Evolutionary conservation across 148 eudicot genomes (phyloP).

Genomic region (Polygonum aviculare): DNA sequence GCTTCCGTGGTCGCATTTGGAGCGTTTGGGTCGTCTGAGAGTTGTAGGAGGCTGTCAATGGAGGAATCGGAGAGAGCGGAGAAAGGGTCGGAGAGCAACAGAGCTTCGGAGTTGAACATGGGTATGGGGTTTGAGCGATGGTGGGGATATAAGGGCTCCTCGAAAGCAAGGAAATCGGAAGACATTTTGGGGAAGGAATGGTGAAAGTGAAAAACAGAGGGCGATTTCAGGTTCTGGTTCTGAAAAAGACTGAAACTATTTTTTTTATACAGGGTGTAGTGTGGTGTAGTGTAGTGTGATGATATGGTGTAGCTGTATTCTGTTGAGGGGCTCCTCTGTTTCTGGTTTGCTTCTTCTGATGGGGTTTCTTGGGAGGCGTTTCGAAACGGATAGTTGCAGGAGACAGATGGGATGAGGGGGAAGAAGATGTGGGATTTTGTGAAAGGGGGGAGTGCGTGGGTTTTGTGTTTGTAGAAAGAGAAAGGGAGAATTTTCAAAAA

Average conservation of each 20-base stretch:
- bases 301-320: neutral
- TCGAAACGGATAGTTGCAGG: slow-evolving; percentile 7
- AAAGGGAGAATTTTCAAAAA: neutral
- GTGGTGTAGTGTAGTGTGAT: too few species aligned
- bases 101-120: slow-evolving; percentile 15
- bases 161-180: slow-evolving; percentile 57
- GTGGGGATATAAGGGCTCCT: slow-evolving; percentile 18
- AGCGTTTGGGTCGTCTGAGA: slow-evolving; percentile 19
- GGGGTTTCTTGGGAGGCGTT: neutral
- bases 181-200: slow-evolving; percentile 30
- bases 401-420: neutral
- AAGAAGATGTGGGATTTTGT: neutral
- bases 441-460: neutral
- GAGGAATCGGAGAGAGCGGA: slow-evolving; percentile 43
- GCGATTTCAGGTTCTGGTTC: neutral
- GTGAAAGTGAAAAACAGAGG: neutral
- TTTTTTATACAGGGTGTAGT: neutral
- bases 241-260: neutral
- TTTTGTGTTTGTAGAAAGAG: neutral
- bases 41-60: slow-evolving; percentile 37
- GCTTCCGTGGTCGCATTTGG: slow-evolving; percentile 25
- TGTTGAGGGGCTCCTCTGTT: neutral
- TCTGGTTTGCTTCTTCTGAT: neutral
- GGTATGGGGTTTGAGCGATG: neutral
- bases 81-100: slow-evolving; percentile 37